A percentile compares a stretch with the other conserved stretches of the same genome.
Conservation (phyloP, 2,329 filamentous ascomycete genomes). For the Cadophora gregata region DNA sequence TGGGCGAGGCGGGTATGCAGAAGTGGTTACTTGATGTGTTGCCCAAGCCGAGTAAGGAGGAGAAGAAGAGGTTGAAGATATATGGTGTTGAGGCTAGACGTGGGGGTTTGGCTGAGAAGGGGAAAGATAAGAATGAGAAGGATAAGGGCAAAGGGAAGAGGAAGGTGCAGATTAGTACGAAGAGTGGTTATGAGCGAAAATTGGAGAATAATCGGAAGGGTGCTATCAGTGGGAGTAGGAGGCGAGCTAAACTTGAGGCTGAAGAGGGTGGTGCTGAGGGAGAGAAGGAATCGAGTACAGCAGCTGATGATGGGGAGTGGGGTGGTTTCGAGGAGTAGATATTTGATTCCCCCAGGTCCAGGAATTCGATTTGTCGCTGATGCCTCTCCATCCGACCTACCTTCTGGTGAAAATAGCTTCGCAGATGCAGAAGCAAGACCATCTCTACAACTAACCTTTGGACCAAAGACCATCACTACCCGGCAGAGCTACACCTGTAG, state of each 20-base stretch:
- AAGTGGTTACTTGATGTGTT: slow-evolving; percentile 89
- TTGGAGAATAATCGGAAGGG: slow-evolving; percentile 70
- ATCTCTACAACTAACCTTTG: too few species aligned
- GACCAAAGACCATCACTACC: too few species aligned
- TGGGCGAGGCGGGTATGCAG: slow-evolving; percentile 66
- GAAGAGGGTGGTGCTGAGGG: slow-evolving; percentile 37
- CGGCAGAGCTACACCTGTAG: too few species aligned
- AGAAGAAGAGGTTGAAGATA: slow-evolving; percentile 81
- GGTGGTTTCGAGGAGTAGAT: slow-evolving; percentile 54
- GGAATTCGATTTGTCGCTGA: neutral
- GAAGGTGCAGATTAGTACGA: slow-evolving; percentile 74
- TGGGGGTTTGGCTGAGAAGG: slow-evolving; percentile 45
- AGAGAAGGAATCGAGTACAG: slow-evolving; percentile 25
- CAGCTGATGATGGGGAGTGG: slow-evolving; percentile 48
- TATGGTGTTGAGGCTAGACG: slow-evolving; percentile 79
- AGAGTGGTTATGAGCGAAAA: slow-evolving; percentile 76
- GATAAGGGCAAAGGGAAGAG: slow-evolving; percentile 41
- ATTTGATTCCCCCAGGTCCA: neutral
- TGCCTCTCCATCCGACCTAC: too few species aligned
- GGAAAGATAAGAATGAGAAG: slow-evolving; percentile 39
- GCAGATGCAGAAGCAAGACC: too few species aligned
- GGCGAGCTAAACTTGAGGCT: slow-evolving; percentile 51
- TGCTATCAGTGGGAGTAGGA: slow-evolving; percentile 67
- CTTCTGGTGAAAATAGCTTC: too few species aligned
- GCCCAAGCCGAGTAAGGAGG: slow-evolving; percentile 81